phyloP scores from a whole-genome alignment of 2,329 filamentous ascomycete genomes.

The Epichloe sp. region DNA sequence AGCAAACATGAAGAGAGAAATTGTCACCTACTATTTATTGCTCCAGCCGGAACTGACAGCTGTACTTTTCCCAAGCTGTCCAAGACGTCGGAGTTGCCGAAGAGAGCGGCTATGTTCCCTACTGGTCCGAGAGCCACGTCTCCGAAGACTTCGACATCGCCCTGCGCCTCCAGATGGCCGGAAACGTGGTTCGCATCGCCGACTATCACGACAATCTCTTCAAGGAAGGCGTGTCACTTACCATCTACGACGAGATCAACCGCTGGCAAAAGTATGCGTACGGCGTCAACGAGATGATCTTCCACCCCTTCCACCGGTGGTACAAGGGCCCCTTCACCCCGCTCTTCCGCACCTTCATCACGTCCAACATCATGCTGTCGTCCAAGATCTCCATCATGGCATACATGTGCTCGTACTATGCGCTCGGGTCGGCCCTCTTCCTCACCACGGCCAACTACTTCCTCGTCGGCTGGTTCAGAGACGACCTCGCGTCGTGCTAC shows the following conservation, averaged over 20 bases:
- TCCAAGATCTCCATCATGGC: slow-evolving; percentile 60
- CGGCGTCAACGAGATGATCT: slow-evolving; percentile 58
- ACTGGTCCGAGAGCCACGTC: slow-evolving; percentile 64
- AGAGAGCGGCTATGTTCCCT: slow-evolving; percentile 44
- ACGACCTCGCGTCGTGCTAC: slow-evolving; percentile 53
- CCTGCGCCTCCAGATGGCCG: slow-evolving; percentile 54
- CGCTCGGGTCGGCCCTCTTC: slow-evolving; percentile 54
- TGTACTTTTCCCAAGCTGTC: slow-evolving; percentile 12
- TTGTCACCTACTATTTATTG: not conserved
- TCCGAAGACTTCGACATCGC: slow-evolving; percentile 71
- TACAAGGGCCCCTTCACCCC: slow-evolving; percentile 50
- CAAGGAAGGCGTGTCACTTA: slow-evolving; percentile 60
- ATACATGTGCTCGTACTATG: slow-evolving; percentile 61
- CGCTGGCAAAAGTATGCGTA: slow-evolving; percentile 66
- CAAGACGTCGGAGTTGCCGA: slow-evolving; percentile 19
- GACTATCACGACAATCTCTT: slow-evolving; percentile 58
- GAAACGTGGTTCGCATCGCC: slow-evolving; percentile 55
- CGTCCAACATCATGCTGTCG: slow-evolving; percentile 46
- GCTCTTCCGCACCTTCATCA: slow-evolving; percentile 48
- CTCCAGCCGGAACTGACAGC: not conserved
- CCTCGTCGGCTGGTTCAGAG: slow-evolving; percentile 57
- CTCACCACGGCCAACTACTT: slow-evolving; percentile 59
- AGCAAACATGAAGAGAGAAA: not conserved
- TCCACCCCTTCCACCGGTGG: slow-evolving; percentile 54
- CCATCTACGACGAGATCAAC: slow-evolving; percentile 58